Evolutionary conservation across 2,329 filamentous ascomycete genomes (phyloP).

Genomic region (Curvularia sp.): DNA sequence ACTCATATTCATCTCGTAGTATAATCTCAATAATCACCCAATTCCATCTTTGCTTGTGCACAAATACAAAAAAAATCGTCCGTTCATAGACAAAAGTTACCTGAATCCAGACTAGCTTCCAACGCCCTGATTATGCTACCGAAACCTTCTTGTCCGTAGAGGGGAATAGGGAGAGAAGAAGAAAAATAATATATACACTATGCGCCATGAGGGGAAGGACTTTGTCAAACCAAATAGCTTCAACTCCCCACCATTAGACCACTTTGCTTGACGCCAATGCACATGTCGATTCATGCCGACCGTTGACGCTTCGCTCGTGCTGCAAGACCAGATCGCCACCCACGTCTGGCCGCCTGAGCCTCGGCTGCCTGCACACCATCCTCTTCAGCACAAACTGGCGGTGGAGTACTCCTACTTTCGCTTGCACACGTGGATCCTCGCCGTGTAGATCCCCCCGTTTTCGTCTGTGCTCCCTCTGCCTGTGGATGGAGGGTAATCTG

Average conservation of each 20-base stretch:
- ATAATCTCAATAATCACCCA: too few relatives aligned
- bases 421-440: constrained; percentile 12
- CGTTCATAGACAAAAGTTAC: too few relatives aligned
- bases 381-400: constrained; percentile 4
- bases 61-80: not conserved
- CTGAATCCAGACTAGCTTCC: too few relatives aligned
- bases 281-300: constrained; percentile 6
- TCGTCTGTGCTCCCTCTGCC: not conserved
- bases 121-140: not conserved
- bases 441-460: constrained; percentile 9
- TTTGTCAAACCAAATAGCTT: not conserved
- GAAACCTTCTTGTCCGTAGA: not conserved
- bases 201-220: not conserved
- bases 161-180: not conserved
- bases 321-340: constrained; percentile 11
- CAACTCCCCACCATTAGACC: not conserved
- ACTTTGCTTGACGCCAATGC: constrained; percentile 6
- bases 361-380: constrained; percentile 6
- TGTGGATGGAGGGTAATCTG: not conserved
- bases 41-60: too few relatives aligned
- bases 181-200: not conserved
- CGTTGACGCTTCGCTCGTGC: constrained; percentile 9
- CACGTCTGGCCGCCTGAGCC: constrained; percentile 2
- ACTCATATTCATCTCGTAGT: too few relatives aligned
- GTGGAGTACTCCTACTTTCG: constrained; percentile 11